Base-by-base conservation (phyloP, 2,329 filamentous ascomycete genomes). In the Claviceps humidiphila region DNA sequence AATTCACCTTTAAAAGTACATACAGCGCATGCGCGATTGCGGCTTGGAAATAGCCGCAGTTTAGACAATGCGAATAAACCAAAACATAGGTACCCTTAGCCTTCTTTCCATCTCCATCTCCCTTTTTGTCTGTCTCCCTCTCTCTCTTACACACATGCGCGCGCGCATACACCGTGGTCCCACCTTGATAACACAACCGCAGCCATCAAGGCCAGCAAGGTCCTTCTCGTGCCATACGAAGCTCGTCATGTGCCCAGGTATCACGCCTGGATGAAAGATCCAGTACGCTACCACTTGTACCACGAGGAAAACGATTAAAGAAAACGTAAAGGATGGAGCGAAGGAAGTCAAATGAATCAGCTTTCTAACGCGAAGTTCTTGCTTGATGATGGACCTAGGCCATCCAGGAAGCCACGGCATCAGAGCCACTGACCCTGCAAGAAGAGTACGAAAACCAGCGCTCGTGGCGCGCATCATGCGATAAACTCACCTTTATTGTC, bases 401-500 rank as follows among this genome's bases (percentile, higher is more conserved):
- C 47, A 86, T 96, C 41, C 90, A 85, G 71, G 74, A 82, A 67
- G 84, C 86, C 51, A 97, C 91, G 0, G 89, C 91, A 1, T 96
- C 90, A 0, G 89, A 96, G 56, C 87, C 84, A 0, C 76, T 97
- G 49, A 82, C 78, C 0, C 73, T 96, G 0, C 74, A 80, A 1
- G 85, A 95, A 63, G 91, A 97, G 72, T 89, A 93, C 67, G 78
- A 81, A 49, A 97, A 96, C 82, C 91, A 96, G 67, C 70, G 71
- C n/a, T 88, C 82, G 57, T 97, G 91, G 91, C 82, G 89, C 40
- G 71, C 71, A 20, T 87, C 93, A 43, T 68, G 71, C 26, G 90
- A 97, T 68, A 97, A 97, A 70, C 68, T 97, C 55, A 97, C 91
- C 0, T 97, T 96, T 60, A 95, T 97, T 64, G 68, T 87, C 51